phyloP scores from a whole-genome alignment of 176 grass and related monocot species.

The Microstegium vimineum region DNA sequence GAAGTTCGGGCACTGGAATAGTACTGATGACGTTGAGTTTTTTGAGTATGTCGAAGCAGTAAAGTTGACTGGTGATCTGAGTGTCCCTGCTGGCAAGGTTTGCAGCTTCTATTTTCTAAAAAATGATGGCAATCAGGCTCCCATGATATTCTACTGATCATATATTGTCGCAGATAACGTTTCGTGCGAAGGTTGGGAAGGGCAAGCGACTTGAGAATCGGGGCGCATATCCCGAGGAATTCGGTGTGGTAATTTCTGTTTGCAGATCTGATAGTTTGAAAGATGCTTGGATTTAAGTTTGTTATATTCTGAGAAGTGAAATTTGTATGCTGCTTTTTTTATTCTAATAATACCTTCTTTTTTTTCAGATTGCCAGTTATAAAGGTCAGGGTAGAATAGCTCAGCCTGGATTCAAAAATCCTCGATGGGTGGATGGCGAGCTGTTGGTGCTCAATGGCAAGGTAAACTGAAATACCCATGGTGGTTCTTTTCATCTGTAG shows the following conservation, averaged over 20 bases:
- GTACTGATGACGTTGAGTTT: constrained; percentile 65
- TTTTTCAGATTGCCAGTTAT: constrained; percentile 65
- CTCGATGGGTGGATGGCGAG: constrained; percentile 90
- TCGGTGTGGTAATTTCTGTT: constrained; percentile 77
- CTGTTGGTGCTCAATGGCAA: constrained; percentile 91
- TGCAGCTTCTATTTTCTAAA: neutral
- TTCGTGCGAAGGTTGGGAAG: constrained; percentile 91
- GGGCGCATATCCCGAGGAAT: constrained; percentile 81
- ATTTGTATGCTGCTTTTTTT: neutral
- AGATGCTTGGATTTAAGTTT: neutral
- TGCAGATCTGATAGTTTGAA: neutral
- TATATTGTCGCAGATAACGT: constrained; percentile 58
- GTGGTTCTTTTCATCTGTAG: neutral
- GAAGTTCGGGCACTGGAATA: constrained; percentile 85
- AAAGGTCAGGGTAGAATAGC: constrained; percentile 95
- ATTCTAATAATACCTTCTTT: constrained; percentile 6
- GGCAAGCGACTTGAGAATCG: constrained; percentile 65
- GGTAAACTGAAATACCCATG: constrained; percentile 47
- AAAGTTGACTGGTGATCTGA: constrained; percentile 97
- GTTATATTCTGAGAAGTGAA: neutral
- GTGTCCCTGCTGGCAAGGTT: constrained; percentile 94
- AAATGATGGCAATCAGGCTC: neutral
- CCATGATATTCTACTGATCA: constrained; percentile 8
- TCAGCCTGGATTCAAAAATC: constrained; percentile 89
- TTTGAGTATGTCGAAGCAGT: constrained; percentile 98